phyloP scores from a whole-genome alignment of 805 yeast genomes.

The Starmera pachycereana region DNA sequence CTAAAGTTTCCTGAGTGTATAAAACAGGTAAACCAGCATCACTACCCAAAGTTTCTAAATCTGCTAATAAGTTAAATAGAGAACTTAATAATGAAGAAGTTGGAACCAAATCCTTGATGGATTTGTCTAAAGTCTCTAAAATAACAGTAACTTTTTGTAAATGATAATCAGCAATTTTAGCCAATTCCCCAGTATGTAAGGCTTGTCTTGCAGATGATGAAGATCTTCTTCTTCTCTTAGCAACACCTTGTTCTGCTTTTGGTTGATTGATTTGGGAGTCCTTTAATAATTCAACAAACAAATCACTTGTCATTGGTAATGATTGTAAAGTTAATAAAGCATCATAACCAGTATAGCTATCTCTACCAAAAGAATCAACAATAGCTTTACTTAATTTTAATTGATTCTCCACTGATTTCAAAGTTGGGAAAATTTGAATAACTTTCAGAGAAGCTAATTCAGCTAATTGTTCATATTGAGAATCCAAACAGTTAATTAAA shows the following conservation, averaged over 20 bases:
- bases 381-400: slow-evolving; percentile 47
- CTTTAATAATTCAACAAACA: slow-evolving; percentile 49
- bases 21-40: slow-evolving; percentile 89
- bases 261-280: slow-evolving; percentile 47
- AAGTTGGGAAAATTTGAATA: slow-evolving; percentile 39
- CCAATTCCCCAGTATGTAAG: slow-evolving; percentile 58
- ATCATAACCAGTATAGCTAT: slow-evolving; percentile 35
- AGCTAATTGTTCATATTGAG: slow-evolving; percentile 32
- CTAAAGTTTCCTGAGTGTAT: slow-evolving; percentile 84
- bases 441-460: slow-evolving; percentile 42
- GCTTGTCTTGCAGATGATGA: slow-evolving; percentile 68
- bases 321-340: slow-evolving; percentile 43
- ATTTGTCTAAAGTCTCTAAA: slow-evolving; percentile 66
- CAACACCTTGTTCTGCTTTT: slow-evolving; percentile 29
- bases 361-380: slow-evolving; percentile 41
- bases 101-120: slow-evolving; percentile 19
- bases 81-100: slow-evolving; percentile 37
- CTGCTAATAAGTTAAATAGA: slow-evolving; percentile 55
- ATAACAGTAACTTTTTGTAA: slow-evolving; percentile 67
- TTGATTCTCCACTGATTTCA: slow-evolving; percentile 46
- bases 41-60: slow-evolving; percentile 73
- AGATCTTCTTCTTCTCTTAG: slow-evolving; percentile 78
- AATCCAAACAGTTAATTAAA: slow-evolving; percentile 41
- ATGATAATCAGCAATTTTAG: slow-evolving; percentile 67
- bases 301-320: slow-evolving; percentile 40